phyloP scores from a whole-genome alignment of 257 asterid species.

The Plantago ovata region DNA sequence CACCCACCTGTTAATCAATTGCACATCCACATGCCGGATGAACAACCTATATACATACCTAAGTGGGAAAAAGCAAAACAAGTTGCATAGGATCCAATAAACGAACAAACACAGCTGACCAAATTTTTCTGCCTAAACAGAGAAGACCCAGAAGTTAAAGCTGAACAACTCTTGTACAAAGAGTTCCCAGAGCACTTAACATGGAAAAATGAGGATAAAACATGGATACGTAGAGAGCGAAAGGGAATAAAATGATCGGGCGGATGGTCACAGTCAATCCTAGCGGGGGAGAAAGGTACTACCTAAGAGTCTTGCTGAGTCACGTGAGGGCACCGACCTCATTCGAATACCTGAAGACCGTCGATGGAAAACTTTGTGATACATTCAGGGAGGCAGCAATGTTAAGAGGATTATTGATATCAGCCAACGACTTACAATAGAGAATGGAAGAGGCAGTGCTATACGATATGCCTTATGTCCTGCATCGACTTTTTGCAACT shows the following conservation, averaged over 20 bases:
- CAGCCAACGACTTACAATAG: background rate
- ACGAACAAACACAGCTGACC: too few relatives aligned
- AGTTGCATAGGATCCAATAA: background rate
- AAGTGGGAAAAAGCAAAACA: background rate
- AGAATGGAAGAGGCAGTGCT: background rate
- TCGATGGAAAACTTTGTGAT: background rate
- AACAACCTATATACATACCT: background rate
- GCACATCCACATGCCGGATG: background rate
- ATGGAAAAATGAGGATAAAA: background rate
- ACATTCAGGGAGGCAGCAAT: constrained; percentile 3
- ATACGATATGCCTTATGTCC: background rate
- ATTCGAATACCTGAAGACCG: background rate
- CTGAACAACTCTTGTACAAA: too few relatives aligned
- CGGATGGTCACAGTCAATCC: background rate
- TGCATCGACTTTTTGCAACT: background rate
- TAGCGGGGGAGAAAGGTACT: constrained; percentile 5
- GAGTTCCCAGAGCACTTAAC: too few relatives aligned
- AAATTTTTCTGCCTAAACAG: too few relatives aligned
- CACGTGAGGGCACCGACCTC: constrained; percentile 2
- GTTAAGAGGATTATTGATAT: background rate
- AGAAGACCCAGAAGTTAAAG: too few relatives aligned
- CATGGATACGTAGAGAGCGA: background rate
- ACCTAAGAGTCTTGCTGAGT: background rate
- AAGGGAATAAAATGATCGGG: background rate
- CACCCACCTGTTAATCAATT: constrained; percentile 1